Evolutionary conservation across 1,139 yeast species (phyloP).

Genomic region (Blastobotrys petasosporus): DNA sequence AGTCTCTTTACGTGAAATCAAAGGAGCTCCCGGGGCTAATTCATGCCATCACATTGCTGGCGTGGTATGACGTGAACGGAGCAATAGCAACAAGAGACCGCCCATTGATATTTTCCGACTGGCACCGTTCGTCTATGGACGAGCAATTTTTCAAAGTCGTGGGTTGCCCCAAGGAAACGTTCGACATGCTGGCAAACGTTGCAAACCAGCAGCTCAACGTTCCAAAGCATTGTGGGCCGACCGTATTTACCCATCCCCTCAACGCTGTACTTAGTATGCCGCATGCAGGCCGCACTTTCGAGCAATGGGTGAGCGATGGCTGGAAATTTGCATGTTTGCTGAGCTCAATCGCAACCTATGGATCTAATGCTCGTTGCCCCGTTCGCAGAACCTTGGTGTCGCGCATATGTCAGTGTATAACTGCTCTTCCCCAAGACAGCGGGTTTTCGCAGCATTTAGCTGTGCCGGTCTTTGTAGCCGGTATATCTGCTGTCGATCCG

Average conservation of each 20-base stretch:
- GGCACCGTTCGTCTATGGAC: slow-evolving; percentile 22
- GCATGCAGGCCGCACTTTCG: neutral
- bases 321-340: slow-evolving; percentile 15
- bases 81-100: slow-evolving; percentile 17
- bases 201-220: slow-evolving; percentile 6
- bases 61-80: slow-evolving; percentile 24
- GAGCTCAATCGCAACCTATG: slow-evolving; percentile 14
- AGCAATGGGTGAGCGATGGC: neutral
- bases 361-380: neutral
- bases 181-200: slow-evolving; percentile 15
- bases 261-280: slow-evolving; percentile 10
- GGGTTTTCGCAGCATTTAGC: slow-evolving; percentile 20
- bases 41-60: slow-evolving; percentile 21
- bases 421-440: slow-evolving; percentile 16
- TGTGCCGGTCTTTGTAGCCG: slow-evolving; percentile 17
- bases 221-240: neutral
- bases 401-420: slow-evolving; percentile 13
- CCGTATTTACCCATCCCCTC: slow-evolving; percentile 5
- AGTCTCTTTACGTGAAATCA: slow-evolving; percentile 12
- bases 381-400: slow-evolving; percentile 14
- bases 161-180: slow-evolving; percentile 19
- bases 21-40: slow-evolving; percentile 20
- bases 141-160: slow-evolving; percentile 18
- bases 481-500: slow-evolving; percentile 13
- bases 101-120: slow-evolving; percentile 19